Evolutionary conservation across 192 early-diverging fungal species (phyloP), one percentile per base, ranked within the genome.

Genomic region (Coemansia sp.): DNA sequence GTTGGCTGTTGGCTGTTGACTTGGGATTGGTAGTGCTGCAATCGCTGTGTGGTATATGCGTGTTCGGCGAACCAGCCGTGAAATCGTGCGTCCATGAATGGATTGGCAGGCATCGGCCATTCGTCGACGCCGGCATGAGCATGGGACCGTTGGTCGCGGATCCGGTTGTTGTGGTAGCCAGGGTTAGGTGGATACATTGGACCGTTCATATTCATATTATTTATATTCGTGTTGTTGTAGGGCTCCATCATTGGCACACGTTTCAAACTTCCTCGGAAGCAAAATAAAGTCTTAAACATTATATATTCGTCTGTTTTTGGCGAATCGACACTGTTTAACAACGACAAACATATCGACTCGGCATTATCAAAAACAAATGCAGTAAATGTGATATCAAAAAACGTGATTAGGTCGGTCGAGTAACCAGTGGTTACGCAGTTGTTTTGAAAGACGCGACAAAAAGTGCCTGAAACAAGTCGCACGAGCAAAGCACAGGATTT

Each of bases 81-180:
- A 31, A 21, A 53, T 25, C 70, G 69, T 11, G 69, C 75, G 12
- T 51, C 61, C 59, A 61, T 69, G 52, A 72, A 72, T 5, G 66
- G 75, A 52, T 72, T 78, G 44, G 64, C 67, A 14, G 76, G 63
- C 42, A 78, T 60, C 8, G 76, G 70, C 70, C 70, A 78, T 48
- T 66, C 66, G 56, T 78, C 70, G 60, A 53, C 62, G 25, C 56
- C 57, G 10, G 76, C 63, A 17, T 78, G 67, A 0, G 70, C 70
- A 14, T 72, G 66, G 60, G 69, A 78, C 18, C 76, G 67, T 34
- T 71, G 70, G 3, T 70, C 76, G 47, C 76, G 70, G 60, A 69
- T 66, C 28, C 56, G 58, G 10, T 58, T 55, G 61, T 46, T 60
- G 56, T 38, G 50, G 47, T 65, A 66, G 60, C 46, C 36, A 10